Evolutionary conservation across 768 basidiomycete species (phyloP), one percentile per base, ranked within the genome.

Genomic region (Phlebiopsis flavidoalba): DNA sequence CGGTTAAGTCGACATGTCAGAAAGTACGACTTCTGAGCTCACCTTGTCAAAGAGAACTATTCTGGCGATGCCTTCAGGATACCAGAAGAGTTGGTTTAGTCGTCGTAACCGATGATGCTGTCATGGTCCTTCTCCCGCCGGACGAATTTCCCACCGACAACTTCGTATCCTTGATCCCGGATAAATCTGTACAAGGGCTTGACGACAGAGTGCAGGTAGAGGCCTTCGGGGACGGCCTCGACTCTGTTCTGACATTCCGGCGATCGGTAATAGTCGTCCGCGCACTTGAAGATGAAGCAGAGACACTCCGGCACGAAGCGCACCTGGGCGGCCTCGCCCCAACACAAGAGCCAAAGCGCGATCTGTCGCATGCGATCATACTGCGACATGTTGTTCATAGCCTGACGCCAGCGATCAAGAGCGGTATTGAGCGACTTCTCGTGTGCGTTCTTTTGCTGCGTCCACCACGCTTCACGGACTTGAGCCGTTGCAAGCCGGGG

Each of bases 221-320:
- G 77, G 0, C 96, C 97, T 68, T 98, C 96, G 0, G 93, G 92
- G 0, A 98, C 93, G 0, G 95, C 87, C 57, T 98, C 95, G 48
- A 92, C 77, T 49, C 93, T 80, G 72, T 85, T 91, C 74, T 99
- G 97, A 67, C 97, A 99, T 69, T 98, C 97, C n/a, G 96, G 88
- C 3, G 91, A 94, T 24, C 97, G 95, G 74, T 99, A 99, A 74
- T 98, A 99, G 76, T 99, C 97, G 71, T 99, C 97, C 14, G 97
- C 97, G 70, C 97, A 98, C 76, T 99, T 99, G 89, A 99, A 99
- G 75, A 99, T 97, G 82, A 98, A 99, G 76, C 95, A 98, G 50
- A 99, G 77, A 68, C 93, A 95, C 73, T 99, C 97, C 2, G 97
- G 96, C 14, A 93, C 83, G 74, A 98, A 98, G 14, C 97, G 88